phyloP scores from a whole-genome alignment of 108 stramenopile species.

The Pseudonitzschia delicatissima region DNA sequence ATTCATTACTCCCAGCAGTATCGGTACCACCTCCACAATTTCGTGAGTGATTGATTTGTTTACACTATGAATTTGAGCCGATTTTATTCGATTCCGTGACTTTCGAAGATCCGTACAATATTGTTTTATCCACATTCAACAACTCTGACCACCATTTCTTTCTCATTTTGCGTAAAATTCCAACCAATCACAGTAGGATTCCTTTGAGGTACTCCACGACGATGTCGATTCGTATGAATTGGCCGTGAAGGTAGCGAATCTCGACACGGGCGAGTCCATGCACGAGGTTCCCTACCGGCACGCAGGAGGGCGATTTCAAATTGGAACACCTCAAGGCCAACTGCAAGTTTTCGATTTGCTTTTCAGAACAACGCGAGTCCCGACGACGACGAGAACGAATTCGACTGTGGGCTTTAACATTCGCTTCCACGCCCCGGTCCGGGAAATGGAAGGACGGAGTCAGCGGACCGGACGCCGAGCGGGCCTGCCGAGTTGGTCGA shows the following conservation, averaged over 20 bases:
- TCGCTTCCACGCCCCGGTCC: conserved; percentile 35
- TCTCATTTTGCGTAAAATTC: no score
- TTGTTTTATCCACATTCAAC: no score
- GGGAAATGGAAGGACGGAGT: conserved; percentile 38
- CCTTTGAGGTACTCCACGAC: conserved; percentile 43
- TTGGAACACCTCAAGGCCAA: conserved; percentile 26
- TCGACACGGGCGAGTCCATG: conserved; percentile 20
- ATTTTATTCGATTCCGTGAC: background rate
- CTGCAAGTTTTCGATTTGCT: conserved; percentile 48
- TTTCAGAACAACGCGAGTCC: conserved; percentile 48
- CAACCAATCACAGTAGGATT: conserved; percentile 8
- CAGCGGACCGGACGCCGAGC: conserved; percentile 63
- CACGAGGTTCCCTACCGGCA: conserved; percentile 51
- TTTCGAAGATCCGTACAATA: no score
- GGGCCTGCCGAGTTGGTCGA: conserved; percentile 67
- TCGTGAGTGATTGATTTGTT: conserved; percentile 3
- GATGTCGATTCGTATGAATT: conserved; percentile 33
- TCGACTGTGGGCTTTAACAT: conserved; percentile 66
- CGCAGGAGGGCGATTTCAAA: conserved; percentile 53
- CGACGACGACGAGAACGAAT: conserved; percentile 45
- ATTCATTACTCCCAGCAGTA: conserved; percentile 10
- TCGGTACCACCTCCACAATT: background rate
- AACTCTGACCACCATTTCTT: background rate
- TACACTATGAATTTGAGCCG: background rate
- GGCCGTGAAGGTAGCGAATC: conserved; percentile 14